These are phyloP conservation scores for Neoarthrinium moseri DNA, from an alignment of 2,329 filamentous ascomycete species.

Conservation along the genomic window DNA sequence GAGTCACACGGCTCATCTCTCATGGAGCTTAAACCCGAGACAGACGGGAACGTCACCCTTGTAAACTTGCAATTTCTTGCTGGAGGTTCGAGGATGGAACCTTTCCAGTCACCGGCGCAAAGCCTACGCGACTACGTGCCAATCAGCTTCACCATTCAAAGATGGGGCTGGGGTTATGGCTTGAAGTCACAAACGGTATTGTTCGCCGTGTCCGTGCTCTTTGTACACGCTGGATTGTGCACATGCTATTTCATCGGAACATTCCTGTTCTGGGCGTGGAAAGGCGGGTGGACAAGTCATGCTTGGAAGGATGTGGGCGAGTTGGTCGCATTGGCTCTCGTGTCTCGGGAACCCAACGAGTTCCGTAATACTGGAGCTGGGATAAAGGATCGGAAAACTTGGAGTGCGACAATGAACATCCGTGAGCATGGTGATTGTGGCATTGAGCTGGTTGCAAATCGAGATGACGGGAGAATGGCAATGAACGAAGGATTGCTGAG, in stretches of 20 bases:
- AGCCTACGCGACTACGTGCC: not conserved
- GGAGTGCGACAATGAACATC: not conserved
- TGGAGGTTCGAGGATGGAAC: not conserved
- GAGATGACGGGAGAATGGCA: not conserved
- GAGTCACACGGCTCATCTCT: not conserved
- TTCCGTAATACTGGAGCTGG: not conserved
- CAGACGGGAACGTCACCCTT: not conserved
- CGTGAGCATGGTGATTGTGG: not conserved
- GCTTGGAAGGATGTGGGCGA: conserved; percentile 38
- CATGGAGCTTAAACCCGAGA: not conserved
- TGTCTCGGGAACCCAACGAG: conserved; percentile 26
- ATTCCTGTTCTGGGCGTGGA: not conserved
- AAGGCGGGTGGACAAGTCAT: not conserved
- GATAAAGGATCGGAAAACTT: not conserved
- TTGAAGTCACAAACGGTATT: not conserved
- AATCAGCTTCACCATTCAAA: not conserved
- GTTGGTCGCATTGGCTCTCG: conserved; percentile 44
- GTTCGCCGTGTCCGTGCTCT: not conserved
- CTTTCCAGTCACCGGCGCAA: not conserved
- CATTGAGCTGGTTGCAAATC: not conserved
- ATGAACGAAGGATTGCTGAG: not conserved
- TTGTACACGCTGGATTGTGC: not conserved
- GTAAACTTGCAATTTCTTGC: not conserved
- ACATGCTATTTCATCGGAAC: not conserved
- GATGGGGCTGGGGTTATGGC: conserved; percentile 1